Percentiles rank a stretch among this genome's conserved stretches.
Conservation (phyloP, 805 yeast species). For the Monosporozyma aerobia region DNA sequence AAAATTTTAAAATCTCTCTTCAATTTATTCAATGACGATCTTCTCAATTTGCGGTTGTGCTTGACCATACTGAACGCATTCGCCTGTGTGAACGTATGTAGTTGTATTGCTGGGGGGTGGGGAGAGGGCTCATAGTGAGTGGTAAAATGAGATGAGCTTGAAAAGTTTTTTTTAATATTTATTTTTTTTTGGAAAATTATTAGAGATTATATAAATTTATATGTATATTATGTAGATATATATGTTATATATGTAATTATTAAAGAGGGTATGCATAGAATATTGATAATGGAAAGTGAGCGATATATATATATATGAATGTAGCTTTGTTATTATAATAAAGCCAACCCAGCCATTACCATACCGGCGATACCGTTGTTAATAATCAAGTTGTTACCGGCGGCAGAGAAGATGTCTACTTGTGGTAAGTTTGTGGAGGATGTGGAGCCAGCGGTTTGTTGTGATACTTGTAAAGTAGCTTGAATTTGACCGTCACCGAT, state of each 20-base stretch:
- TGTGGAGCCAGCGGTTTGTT: not conserved
- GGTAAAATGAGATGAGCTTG: not conserved
- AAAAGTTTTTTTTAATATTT: too few species aligned
- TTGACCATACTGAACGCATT: not conserved
- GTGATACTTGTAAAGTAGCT: not conserved
- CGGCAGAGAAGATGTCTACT: constrained; percentile 13
- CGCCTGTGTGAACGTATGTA: too few species aligned
- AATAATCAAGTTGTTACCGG: constrained; percentile 2
- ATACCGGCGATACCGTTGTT: not conserved
- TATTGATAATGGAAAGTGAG: not conserved
- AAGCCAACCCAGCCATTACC: constrained; percentile 1
- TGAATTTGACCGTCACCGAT: not conserved
- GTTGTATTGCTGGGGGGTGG: too few species aligned
- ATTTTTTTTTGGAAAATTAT: too few species aligned
- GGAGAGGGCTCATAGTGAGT: too few species aligned
- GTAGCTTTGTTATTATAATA: not conserved
- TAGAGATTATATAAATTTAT: too few species aligned
- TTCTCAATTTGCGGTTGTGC: constrained; percentile 19
- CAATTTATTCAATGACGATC: constrained; percentile 26
- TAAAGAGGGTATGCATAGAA: not conserved
- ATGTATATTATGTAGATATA: not conserved
- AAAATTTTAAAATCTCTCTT: constrained; percentile 25
- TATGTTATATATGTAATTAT: not conserved
- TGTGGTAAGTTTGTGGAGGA: constrained; percentile 1
- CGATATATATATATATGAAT: too few species aligned